A percentile compares a stretch with the other conserved stretches of the same genome.
Evolutionary conservation across 345 rosid genomes (phyloP).

Genomic region (Melaleuca alternifolia): DNA sequence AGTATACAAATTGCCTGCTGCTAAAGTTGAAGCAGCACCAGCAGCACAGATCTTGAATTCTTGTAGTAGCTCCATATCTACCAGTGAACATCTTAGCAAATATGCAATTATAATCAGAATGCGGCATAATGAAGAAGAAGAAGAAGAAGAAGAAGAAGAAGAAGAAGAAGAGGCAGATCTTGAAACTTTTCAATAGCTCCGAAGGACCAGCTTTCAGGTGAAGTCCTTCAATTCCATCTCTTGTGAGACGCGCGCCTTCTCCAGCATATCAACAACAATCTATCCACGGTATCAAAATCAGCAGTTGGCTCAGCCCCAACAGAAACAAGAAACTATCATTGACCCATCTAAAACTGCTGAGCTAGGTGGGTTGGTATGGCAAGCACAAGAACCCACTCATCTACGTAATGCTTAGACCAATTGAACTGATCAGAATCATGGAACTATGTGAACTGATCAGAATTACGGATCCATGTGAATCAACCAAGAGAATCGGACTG

Average conservation of each 20-base stretch:
- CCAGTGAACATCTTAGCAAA: not conserved
- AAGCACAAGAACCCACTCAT: not conserved
- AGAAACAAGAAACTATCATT: not conserved
- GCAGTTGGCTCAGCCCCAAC: not conserved
- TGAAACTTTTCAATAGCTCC: not conserved
- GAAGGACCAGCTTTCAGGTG: not conserved
- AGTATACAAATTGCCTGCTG: not conserved
- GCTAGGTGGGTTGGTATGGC: not conserved
- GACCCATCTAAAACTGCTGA: not conserved
- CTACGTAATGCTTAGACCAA: not conserved
- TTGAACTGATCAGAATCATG: not conserved
- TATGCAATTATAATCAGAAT: not conserved
- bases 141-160: not conserved
- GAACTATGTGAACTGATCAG: not conserved
- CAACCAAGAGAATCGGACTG: not conserved
- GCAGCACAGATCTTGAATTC: not conserved
- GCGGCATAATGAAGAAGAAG: not conserved
- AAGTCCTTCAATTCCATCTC: not conserved
- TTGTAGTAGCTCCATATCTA: not conserved
- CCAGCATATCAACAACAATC: not conserved
- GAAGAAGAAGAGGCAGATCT: constrained; percentile 1
- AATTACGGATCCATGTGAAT: not conserved
- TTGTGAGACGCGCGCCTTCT: not conserved
- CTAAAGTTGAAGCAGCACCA: not conserved
- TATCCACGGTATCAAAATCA: not conserved